Evolutionary conservation across 805 yeast genomes (phyloP).

Genomic region (Schizosaccharomyces lindneri): DNA sequence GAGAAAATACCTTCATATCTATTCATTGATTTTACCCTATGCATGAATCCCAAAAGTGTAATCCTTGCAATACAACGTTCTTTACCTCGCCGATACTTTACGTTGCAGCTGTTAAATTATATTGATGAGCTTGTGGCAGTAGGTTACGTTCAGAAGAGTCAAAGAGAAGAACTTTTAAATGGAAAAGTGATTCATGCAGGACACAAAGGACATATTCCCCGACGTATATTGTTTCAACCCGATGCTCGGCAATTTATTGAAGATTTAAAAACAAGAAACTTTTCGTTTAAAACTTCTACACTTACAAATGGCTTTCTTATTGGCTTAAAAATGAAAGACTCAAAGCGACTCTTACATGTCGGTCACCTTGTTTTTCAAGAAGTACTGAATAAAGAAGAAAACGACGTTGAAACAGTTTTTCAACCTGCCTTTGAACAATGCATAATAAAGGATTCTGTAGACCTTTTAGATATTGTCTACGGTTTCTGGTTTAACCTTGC

Average conservation of each 20-base stretch:
- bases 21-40: neutral
- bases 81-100: neutral
- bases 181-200: neutral
- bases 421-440: neutral
- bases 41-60: neutral
- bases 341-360: neutral
- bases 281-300: neutral
- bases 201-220: neutral
- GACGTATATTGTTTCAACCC: neutral
- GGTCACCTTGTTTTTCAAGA: neutral
- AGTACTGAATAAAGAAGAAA: neutral
- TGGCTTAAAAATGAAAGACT: neutral
- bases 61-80: neutral
- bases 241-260: neutral
- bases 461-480: neutral
- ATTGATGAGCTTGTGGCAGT: neutral
- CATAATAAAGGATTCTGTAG: neutral
- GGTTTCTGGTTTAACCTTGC: neutral
- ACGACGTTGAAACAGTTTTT: neutral
- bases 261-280: neutral
- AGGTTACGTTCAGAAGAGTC: neutral
- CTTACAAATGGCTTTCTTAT: neutral
- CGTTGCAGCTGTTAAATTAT: neutral
- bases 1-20: neutral
- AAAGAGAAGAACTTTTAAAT: neutral